A percentile compares a stretch with the other conserved stretches of the same genome.
Evolutionary conservation across 2,329 filamentous ascomycete genomes (phyloP).

Genomic region (Thermoascus crustaceus): DNA sequence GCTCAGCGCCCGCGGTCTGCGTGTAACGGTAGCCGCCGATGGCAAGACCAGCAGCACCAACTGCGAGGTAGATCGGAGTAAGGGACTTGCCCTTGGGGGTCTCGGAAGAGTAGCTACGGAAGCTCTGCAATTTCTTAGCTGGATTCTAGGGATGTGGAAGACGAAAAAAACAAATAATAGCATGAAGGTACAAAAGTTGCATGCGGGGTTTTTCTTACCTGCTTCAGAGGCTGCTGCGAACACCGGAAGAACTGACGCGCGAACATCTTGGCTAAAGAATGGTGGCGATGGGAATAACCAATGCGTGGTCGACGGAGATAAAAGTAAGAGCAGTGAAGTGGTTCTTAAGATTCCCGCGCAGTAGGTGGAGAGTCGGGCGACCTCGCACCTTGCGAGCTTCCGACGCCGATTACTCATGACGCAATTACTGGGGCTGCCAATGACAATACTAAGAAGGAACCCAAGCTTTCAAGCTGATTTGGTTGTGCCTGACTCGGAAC

Average conservation of each 20-base stretch:
- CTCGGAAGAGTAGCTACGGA: conserved; percentile 65
- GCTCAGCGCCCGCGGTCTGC: conserved; percentile 20
- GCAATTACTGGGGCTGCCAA: conserved; percentile 14
- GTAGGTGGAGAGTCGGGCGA: conserved; percentile 9
- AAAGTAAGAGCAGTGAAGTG: conserved; percentile 1
- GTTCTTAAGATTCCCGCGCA: conserved; percentile 2
- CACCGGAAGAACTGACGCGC: conserved; percentile 57
- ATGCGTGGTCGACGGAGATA: conserved; percentile 2
- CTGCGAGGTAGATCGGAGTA: conserved; percentile 46
- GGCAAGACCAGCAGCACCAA: conserved; percentile 37
- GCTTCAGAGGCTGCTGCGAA: conserved; percentile 57
- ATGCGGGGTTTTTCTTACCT: conserved; percentile 44
- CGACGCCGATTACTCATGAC: conserved; percentile 20
- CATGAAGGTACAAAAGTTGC: no score
- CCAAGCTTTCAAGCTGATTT: no score
- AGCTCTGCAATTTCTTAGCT: conserved; percentile 39
- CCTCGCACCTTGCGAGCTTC: conserved; percentile 11
- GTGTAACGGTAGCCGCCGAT: conserved; percentile 50
- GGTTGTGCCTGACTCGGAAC: no score
- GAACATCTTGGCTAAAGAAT: conserved; percentile 51
- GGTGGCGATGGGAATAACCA: conserved; percentile 6
- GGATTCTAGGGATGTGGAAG: no score
- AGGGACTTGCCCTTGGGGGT: conserved; percentile 48
- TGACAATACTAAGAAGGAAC: background rate
- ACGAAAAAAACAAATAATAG: no score